phyloP scores from a whole-genome alignment of 2,329 filamentous ascomycete genomes.

The Emericellopsis cladophorae region DNA sequence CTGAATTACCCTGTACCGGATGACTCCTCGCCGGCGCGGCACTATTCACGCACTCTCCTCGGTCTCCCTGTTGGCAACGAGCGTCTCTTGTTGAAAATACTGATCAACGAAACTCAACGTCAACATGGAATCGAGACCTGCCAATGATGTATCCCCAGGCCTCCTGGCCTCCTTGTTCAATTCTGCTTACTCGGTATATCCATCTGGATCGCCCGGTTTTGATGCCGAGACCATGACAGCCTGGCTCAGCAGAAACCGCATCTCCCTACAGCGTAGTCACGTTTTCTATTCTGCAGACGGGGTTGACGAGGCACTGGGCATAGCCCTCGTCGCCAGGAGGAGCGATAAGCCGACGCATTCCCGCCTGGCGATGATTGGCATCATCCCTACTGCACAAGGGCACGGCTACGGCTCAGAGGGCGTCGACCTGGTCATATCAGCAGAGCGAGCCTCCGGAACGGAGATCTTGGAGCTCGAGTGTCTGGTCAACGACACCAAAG shows the following conservation, averaged over 20 bases:
- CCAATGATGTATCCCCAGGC: too few species aligned
- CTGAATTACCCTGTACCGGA: too few species aligned
- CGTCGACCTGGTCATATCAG: slow-evolving; percentile 4
- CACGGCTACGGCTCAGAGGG: slow-evolving; percentile 6
- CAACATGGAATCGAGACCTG: too few species aligned
- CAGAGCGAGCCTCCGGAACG: slow-evolving; percentile 4
- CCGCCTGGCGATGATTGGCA: slow-evolving; percentile 9
- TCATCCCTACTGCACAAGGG: slow-evolving; percentile 6
- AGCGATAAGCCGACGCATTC: slow-evolving; percentile 7
- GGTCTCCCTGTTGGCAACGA: too few species aligned
- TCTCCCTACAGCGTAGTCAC: slow-evolving; percentile 2
- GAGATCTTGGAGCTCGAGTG: slow-evolving; percentile 8
- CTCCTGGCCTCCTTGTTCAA: neutral
- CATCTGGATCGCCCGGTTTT: neutral
- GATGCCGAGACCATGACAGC: neutral
- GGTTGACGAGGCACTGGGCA: slow-evolving; percentile 4
- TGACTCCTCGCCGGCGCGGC: too few species aligned
- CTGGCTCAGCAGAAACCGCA: neutral
- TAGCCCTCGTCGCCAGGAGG: slow-evolving; percentile 8
- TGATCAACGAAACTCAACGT: too few species aligned
- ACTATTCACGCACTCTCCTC: too few species aligned
- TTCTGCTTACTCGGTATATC: neutral
- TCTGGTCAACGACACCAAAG: slow-evolving; percentile 7
- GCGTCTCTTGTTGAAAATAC: too few species aligned
- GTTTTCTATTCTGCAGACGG: slow-evolving; percentile 3